Conservation (phyloP, 177 flowering plant genomes). For the Vitis hybrid region DNA sequence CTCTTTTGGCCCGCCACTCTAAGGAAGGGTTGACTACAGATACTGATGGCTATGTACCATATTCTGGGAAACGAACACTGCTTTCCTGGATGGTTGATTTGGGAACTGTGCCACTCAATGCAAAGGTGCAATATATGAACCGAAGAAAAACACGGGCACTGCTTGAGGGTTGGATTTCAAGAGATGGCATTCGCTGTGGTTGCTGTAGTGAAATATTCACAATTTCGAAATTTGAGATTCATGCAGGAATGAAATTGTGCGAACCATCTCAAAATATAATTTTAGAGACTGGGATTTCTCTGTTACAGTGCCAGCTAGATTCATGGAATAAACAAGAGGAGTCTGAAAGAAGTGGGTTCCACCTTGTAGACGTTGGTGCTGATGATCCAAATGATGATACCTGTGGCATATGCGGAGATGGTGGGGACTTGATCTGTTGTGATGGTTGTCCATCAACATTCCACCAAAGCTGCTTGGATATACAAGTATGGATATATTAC, state of each 20-base stretch:
- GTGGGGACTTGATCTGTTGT: constrained; percentile 80
- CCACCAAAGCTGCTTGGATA: constrained; percentile 61
- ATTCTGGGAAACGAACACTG: constrained; percentile 46
- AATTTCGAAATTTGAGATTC: constrained; percentile 53
- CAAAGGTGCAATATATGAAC: constrained; percentile 46
- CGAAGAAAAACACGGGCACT: constrained; percentile 20
- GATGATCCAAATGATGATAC: constrained; percentile 85
- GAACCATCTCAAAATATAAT: constrained; percentile 45
- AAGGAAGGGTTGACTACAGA: constrained; percentile 26
- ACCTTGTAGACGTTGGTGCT: constrained; percentile 39
- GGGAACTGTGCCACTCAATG: constrained; percentile 40
- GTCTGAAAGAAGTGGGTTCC: constrained; percentile 37
- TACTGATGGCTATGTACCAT: constrained; percentile 27
- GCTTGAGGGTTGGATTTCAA: constrained; percentile 51
- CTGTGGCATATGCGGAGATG: constrained; percentile 84
- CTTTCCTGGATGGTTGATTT: constrained; percentile 77
- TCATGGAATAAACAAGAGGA: constrained; percentile 74
- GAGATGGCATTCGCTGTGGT: constrained; percentile 64
- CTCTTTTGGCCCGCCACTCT: constrained; percentile 43
- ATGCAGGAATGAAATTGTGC: constrained; percentile 43
- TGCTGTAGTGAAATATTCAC: constrained; percentile 53
- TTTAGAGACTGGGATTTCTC: constrained; percentile 52
- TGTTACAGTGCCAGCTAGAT: constrained; percentile 57
- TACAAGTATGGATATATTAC: constrained; percentile 27
- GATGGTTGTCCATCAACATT: constrained; percentile 87